Evolutionary conservation across 257 asterid genomes (phyloP), one percentile per base, ranked within the genome.

Genomic region (Solanum chilense): DNA sequence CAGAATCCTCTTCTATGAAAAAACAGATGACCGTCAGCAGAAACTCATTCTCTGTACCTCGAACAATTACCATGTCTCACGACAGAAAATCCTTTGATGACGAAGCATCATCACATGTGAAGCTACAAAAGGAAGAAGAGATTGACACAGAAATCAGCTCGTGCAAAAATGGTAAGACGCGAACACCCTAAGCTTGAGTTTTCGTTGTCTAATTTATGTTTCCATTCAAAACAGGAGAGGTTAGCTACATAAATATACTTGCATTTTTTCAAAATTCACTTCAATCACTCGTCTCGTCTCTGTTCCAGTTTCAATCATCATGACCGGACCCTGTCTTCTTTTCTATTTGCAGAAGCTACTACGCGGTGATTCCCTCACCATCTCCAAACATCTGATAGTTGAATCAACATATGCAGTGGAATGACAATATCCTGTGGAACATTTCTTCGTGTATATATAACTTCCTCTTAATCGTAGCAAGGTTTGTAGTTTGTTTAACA

Each of bases 1-100:
- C 98, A 12, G 99, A 95, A 86, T 97, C 99, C 71, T 93, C 92
- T 45, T 85, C 97, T 14, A 64, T 78, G 20, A 95, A 93, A 91
- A 92, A 91, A 86, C 93, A 80, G 91, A 86, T 58, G 66, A 92
- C 93, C 2, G 73, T 82, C 73, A 93, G 93, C 77, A 49, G 83
- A 64, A 74, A 70, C 85, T 87, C 95, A 4, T 91, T 91, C 83
- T 91, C 92, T 58, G 97, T 94, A 88, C 98, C 98, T 4, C 92
- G 86, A 21, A 85, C 88, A 82, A 87, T 86, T 85, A 87, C 93
- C 85, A 88, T 90, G 6, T 84, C 88, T 66, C 92, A 93, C 1
- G 87, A 58, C 41, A 91, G n/a, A 12, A 86, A 83, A 87, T 68
- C 88, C 18, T 64, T 49, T 31, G 91, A 85, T 69, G 92, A 87